Evolutionary conservation across 805 yeast genomes (phyloP).

Genomic region (Ogataea methanolica): DNA sequence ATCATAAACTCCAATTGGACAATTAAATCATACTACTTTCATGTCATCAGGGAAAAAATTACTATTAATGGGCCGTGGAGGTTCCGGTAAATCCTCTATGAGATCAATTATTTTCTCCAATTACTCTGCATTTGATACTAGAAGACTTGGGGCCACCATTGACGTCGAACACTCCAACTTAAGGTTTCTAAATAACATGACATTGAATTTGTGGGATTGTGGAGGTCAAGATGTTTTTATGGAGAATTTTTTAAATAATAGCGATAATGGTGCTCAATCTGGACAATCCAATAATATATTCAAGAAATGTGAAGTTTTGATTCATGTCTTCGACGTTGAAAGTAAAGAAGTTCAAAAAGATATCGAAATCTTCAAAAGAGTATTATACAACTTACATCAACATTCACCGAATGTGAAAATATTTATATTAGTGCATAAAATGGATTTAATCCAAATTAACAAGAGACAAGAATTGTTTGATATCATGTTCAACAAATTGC

Average conservation of each 20-base stretch:
- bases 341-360: slow-evolving; percentile 88
- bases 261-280: slow-evolving; percentile 22
- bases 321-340: slow-evolving; percentile 95
- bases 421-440: slow-evolving; percentile 87
- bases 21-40: slow-evolving; percentile 1
- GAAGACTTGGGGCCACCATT: slow-evolving; percentile 93
- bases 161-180: slow-evolving; percentile 98
- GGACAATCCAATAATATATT: slow-evolving; percentile 83
- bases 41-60: slow-evolving; percentile 50
- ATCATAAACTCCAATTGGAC: not conserved
- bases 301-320: slow-evolving; percentile 91
- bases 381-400: slow-evolving; percentile 74
- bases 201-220: slow-evolving; percentile 95
- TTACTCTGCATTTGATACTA: slow-evolving; percentile 93
- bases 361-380: slow-evolving; percentile 83
- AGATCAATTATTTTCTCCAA: slow-evolving; percentile 92
- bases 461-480: slow-evolving; percentile 79
- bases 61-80: slow-evolving; percentile 83
- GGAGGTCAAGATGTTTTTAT: slow-evolving; percentile 97
- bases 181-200: slow-evolving; percentile 90
- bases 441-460: slow-evolving; percentile 89
- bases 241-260: slow-evolving; percentile 68
- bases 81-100: slow-evolving; percentile 98
- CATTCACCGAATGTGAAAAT: slow-evolving; percentile 89
- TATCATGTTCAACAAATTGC: slow-evolving; percentile 78